Evolutionary conservation across 1,284 basidiomycete species (phyloP).

Genomic region (Ceratobasidium sp.): DNA sequence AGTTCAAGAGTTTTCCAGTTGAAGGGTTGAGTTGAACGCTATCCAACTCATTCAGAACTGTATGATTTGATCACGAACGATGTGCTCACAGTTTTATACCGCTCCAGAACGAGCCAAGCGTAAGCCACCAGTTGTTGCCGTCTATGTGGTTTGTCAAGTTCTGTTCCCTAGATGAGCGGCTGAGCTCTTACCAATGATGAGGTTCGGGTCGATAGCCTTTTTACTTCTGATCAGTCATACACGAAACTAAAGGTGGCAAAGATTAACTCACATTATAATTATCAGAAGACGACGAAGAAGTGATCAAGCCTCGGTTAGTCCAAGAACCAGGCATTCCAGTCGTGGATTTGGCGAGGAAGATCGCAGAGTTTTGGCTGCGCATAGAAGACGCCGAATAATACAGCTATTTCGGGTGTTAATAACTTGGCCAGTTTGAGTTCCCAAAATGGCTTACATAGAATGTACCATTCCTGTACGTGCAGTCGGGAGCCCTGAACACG

Average conservation of each 20-base stretch:
- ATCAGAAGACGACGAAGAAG: constrained; percentile 53
- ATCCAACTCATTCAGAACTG: neutral
- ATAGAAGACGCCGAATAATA: constrained; percentile 50
- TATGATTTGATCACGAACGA: constrained; percentile 22
- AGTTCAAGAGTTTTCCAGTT: constrained; percentile 55
- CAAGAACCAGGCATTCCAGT: constrained; percentile 52
- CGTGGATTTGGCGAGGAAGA: constrained; percentile 46
- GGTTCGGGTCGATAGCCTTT: constrained; percentile 61
- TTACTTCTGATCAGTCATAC: neutral
- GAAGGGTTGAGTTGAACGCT: constrained; percentile 47
- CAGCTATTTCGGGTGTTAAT: constrained; percentile 42
- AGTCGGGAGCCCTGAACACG: constrained; percentile 59
- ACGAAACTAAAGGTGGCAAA: neutral
- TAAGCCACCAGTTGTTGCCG: constrained; percentile 43
- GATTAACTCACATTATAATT: constrained; percentile 60
- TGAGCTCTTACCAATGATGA: constrained; percentile 33
- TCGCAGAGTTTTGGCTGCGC: constrained; percentile 46
- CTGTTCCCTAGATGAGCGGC: neutral
- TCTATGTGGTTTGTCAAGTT: constrained; percentile 30
- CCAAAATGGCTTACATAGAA: constrained; percentile 53
- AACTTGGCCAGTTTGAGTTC: neutral
- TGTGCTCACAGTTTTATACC: constrained; percentile 52
- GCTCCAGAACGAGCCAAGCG: constrained; percentile 44
- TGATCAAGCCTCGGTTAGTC: constrained; percentile 59
- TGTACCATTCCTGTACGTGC: constrained; percentile 55